Conservation (phyloP, 1,284 basidiomycete genomes). For the Somion occarium region DNA sequence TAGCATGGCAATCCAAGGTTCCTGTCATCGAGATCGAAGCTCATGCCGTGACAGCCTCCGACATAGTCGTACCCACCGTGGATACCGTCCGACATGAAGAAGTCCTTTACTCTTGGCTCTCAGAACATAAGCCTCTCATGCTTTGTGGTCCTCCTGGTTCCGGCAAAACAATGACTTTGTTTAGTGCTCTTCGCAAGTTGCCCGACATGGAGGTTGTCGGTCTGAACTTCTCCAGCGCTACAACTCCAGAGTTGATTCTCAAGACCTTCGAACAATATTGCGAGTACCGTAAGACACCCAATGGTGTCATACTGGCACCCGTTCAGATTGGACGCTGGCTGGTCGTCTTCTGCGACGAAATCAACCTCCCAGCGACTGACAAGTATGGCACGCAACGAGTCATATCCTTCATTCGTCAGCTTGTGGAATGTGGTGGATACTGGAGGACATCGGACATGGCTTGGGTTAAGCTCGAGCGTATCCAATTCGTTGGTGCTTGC, state of each 20-base stretch:
- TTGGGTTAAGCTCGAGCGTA: conserved; percentile 97
- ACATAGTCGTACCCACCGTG: conserved; percentile 97
- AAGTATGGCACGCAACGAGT: conserved; percentile 99
- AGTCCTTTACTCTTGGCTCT: conserved; percentile 97
- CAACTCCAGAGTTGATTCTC: conserved; percentile 94
- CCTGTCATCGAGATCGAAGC: conserved; percentile 97
- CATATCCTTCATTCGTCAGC: conserved; percentile 96
- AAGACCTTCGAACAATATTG: conserved; percentile 99
- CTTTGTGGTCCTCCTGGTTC: conserved; percentile 98
- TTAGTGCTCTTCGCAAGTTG: conserved; percentile 95
- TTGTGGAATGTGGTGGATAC: conserved; percentile 94
- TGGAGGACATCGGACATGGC: conserved; percentile 95
- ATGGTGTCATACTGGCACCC: conserved; percentile 92
- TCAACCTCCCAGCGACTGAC: conserved; percentile 95
- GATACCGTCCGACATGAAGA: conserved; percentile 99
- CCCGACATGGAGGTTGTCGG: conserved; percentile 99
- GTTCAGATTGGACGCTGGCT: conserved; percentile 96
- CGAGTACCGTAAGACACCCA: conserved; percentile 97
- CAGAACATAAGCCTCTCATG: conserved; percentile 98
- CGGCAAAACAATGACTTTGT: conserved; percentile 99
- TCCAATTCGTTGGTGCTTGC: conserved; percentile 99
- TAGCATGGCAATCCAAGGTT: conserved; percentile 87
- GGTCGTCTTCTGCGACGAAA: conserved; percentile 99
- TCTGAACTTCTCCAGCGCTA: conserved; percentile 98
- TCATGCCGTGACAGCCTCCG: conserved; percentile 91